phyloP scores from a whole-genome alignment of 306 rosid genomes.

The Benincasa hispida region DNA sequence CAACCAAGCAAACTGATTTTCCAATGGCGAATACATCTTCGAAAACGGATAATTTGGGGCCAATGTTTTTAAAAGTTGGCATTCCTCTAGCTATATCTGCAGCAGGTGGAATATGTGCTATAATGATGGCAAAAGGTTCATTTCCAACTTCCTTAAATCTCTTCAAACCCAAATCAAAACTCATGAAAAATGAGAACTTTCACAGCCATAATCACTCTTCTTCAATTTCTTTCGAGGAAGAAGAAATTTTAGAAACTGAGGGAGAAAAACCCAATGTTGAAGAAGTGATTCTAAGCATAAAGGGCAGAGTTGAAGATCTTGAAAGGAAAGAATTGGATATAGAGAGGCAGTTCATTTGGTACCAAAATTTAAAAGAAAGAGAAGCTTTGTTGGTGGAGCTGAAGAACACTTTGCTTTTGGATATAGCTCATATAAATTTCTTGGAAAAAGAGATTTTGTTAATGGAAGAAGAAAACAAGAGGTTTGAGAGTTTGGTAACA shows the following conservation, averaged over 20 bases:
- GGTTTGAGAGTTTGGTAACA: constrained; percentile 22
- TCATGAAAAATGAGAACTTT: constrained; percentile 19
- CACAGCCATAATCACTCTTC: constrained; percentile 5
- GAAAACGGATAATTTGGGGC: constrained; percentile 26
- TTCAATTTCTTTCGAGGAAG: constrained; percentile 9
- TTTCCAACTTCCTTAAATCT: constrained; percentile 11
- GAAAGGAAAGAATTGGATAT: constrained; percentile 39
- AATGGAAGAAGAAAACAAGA: constrained; percentile 29
- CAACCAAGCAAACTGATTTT: not conserved
- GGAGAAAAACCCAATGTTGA: constrained; percentile 9
- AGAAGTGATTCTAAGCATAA: constrained; percentile 28
- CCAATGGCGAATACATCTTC: constrained; percentile 35
- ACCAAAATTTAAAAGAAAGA: constrained; percentile 45
- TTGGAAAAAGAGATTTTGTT: constrained; percentile 38
- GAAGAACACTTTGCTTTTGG: constrained; percentile 28
- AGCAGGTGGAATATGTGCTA: constrained; percentile 48
- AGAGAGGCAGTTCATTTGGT: constrained; percentile 27
- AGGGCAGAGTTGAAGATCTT: constrained; percentile 32
- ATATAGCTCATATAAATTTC: constrained; percentile 32
- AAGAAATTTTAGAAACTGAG: constrained; percentile 4
- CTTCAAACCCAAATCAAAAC: constrained; percentile 12
- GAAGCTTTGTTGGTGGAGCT: constrained; percentile 35
- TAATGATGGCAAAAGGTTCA: constrained; percentile 33
- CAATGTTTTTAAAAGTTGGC: constrained; percentile 47
- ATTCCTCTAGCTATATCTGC: constrained; percentile 51